These are phyloP conservation scores for Trypanosoma lewisi DNA, from an alignment of 208 protist genomes.

Conservation along the genomic window DNA sequence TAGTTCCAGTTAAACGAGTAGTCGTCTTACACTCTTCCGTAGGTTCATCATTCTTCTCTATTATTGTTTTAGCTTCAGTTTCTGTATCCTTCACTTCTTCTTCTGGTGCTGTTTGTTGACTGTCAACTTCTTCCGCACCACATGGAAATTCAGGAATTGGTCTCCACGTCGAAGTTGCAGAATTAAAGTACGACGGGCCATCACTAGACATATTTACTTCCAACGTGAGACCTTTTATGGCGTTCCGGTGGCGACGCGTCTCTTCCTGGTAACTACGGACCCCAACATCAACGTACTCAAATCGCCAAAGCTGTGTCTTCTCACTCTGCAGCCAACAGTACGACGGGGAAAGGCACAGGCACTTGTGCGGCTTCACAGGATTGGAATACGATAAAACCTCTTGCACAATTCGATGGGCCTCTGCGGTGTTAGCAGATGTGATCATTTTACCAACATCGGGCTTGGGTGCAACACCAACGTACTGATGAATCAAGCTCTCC, in stretches of 20 bases:
- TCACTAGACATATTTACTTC: slow-evolving; percentile 34
- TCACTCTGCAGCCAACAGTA: slow-evolving; percentile 72
- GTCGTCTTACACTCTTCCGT: background rate
- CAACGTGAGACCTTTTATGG: slow-evolving; percentile 29
- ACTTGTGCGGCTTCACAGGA: slow-evolving; percentile 41
- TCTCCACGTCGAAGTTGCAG: slow-evolving; percentile 19
- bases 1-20: background rate
- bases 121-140: slow-evolving; percentile 17
- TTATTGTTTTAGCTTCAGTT: background rate
- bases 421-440: slow-evolving; percentile 24
- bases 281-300: slow-evolving; percentile 83
- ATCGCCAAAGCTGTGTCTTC: slow-evolving; percentile 59
- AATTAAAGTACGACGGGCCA: slow-evolving; percentile 22
- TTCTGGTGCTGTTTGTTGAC: background rate
- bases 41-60: background rate
- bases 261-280: slow-evolving; percentile 27
- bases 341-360: slow-evolving; percentile 66
- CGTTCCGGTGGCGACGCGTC: slow-evolving; percentile 51
- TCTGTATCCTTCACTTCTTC: background rate
- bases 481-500: slow-evolving; percentile 49
- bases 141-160: slow-evolving; percentile 30
- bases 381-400: slow-evolving; percentile 38
- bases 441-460: slow-evolving; percentile 52
- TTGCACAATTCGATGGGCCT: slow-evolving; percentile 30
- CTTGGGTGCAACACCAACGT: slow-evolving; percentile 38